phyloP scores from a whole-genome alignment of 192 early-diverging fungal species.

The Dimargaris cristalligena region DNA sequence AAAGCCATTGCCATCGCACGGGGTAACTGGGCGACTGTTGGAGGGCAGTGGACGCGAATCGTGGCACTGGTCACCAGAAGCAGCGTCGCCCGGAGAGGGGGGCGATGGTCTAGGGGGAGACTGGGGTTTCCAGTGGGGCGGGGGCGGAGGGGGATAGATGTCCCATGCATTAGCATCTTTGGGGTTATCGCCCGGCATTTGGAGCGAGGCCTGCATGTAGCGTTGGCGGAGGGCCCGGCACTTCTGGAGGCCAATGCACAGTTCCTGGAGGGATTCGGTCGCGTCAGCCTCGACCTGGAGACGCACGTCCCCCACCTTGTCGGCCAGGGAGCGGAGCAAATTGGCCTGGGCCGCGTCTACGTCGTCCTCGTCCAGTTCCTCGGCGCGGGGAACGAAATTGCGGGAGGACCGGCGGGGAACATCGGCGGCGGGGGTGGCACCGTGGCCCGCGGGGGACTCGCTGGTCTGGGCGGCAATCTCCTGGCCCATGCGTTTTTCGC shows the following conservation, averaged over 20 bases:
- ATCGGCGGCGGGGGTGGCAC: neutral
- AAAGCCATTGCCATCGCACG: constrained; percentile 23
- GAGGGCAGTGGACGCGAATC: neutral
- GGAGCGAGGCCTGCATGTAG: constrained; percentile 61
- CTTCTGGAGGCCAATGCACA: constrained; percentile 29
- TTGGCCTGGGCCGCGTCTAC: neutral
- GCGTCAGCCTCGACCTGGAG: constrained; percentile 14
- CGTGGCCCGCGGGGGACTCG: neutral
- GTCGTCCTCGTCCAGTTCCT: neutral
- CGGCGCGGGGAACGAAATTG: neutral
- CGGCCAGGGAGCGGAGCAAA: constrained; percentile 7
- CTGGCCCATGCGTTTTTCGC: constrained; percentile 1
- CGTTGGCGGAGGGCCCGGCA: constrained; percentile 68
- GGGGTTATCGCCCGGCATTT: constrained; percentile 67
- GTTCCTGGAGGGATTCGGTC: constrained; percentile 19
- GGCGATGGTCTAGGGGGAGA: neutral
- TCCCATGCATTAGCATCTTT: constrained; percentile 59
- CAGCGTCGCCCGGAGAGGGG: neutral
- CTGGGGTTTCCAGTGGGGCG: constrained; percentile 43
- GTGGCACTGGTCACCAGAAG: neutral
- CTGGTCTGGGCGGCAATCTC: neutral
- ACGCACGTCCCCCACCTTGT: constrained; percentile 8
- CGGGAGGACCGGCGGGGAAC: neutral
- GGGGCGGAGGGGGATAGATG: constrained; percentile 75
- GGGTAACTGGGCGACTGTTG: neutral